Evolutionary conservation across 257 asterid genomes (phyloP), one percentile per base, ranked within the genome.

Genomic region (Scutellaria minor): DNA sequence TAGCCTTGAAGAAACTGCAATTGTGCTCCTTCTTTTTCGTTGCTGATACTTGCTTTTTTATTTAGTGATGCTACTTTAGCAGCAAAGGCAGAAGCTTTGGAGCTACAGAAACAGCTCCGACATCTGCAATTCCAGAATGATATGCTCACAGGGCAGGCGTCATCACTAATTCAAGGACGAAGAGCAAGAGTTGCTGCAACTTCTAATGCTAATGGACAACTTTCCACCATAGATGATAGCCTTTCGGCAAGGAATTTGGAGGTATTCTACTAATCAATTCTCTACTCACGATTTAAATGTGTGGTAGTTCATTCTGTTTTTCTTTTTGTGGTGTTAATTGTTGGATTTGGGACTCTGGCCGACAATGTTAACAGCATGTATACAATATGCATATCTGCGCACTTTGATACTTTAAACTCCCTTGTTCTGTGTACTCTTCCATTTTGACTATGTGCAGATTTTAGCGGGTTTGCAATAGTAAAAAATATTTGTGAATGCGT

Each of bases 181-280:
- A 82, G 98, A 73, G 92, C 98, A 69, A 90, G 99, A 61, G 90
- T 95, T 75, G 86, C 92, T 68, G 96, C 98, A 66, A 89, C 98
- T 24, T 92, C 99, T 74, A 69, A 82, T 18, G 95, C 96, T 71
- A 95, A 85, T 68, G 97, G 96, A 55, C 97, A 92, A 73, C 80
- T 91, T 77, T 75, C 91, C 42, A 77, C 93, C 60, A 75, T 88
- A 41, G 97, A 92, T 53, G 98, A 95, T 80, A 83, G 91, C 76
- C 96, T 95, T 67, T 87, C 98, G 31, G 93, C 98, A 6, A 83
- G 96, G 85, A 95, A 92, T 86, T 80, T 95, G 81, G 98, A 90
- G 92, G 99, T 95, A 75, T 47, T 75, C 59, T 73, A 64, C 54
- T 51, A 64, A 71, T 8, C 41, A 45, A 53, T 70, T 75, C 46